Percentiles rank a stretch among this genome's conserved stretches.
Evolutionary conservation across 345 rosid species (phyloP).

Genomic region (Aethionema arabicum): DNA sequence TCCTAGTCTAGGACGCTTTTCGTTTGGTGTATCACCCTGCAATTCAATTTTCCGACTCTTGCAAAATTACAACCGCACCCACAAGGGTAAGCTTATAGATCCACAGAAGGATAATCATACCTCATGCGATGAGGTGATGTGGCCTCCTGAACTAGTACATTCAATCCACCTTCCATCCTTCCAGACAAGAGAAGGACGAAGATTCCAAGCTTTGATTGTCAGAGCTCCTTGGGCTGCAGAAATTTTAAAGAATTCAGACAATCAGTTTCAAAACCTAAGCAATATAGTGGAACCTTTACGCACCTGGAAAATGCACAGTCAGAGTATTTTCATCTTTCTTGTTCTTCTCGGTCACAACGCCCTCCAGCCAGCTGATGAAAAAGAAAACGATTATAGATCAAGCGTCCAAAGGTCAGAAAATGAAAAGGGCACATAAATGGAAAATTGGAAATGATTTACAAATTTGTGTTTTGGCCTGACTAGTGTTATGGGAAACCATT

Average conservation of each 20-base stretch:
- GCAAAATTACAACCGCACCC: conserved; percentile 11
- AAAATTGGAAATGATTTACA: conserved; percentile 1
- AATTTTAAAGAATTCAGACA: conserved; percentile 9
- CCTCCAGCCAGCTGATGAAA: conserved; percentile 90
- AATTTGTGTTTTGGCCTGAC: conserved; percentile 4
- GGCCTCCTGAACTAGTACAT: conserved; percentile 54
- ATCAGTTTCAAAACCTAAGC: conserved; percentile 3
- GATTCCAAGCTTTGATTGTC: conserved; percentile 70
- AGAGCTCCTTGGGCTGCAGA: conserved; percentile 63
- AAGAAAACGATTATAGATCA: conserved; percentile 21
- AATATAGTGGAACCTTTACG: conserved; percentile 11
- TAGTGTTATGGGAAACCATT: neutral
- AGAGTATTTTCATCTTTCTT: conserved; percentile 69
- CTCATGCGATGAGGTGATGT: conserved; percentile 46
- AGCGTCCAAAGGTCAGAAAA: conserved; percentile 6
- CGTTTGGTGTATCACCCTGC: conserved; percentile 88
- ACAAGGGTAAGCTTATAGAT: conserved; percentile 20
- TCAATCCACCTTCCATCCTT: conserved; percentile 87
- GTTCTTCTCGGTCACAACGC: conserved; percentile 75
- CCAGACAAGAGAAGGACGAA: conserved; percentile 86
- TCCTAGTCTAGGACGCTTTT: conserved; percentile 65
- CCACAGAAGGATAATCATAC: conserved; percentile 35
- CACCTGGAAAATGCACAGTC: conserved; percentile 82
- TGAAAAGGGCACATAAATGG: neutral
- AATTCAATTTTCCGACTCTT: conserved; percentile 26